These are phyloP conservation scores for Tephrocybe sp. DNA, from an alignment of 768 basidiomycete genomes.

Conservation along the genomic window DNA sequence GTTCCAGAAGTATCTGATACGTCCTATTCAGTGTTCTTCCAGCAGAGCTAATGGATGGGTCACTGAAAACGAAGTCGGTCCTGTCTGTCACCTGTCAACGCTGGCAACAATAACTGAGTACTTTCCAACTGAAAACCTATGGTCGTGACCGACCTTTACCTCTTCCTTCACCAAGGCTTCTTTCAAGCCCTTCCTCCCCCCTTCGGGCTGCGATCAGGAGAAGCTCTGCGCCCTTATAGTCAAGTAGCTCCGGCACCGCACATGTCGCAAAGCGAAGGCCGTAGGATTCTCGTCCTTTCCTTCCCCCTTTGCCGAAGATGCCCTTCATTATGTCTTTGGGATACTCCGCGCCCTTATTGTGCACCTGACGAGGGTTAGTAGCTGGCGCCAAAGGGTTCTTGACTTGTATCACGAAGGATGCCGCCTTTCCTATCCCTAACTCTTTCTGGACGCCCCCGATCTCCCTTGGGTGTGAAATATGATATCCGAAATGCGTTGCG, in stretches of 20 bases:
- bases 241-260: slow-evolving; percentile 49
- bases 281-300: slow-evolving; percentile 30
- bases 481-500: slow-evolving; percentile 57
- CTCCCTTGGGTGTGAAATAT: slow-evolving; percentile 51
- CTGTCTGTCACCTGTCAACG: too few relatives aligned
- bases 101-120: slow-evolving; percentile 22
- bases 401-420: slow-evolving; percentile 59
- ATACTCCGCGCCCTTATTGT: slow-evolving; percentile 40
- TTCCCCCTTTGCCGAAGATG: slow-evolving; percentile 46
- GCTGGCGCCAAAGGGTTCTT: slow-evolving; percentile 57
- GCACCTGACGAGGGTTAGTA: slow-evolving; percentile 30
- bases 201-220: slow-evolving; percentile 53
- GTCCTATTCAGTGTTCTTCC: too few relatives aligned
- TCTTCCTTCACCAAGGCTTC: slow-evolving; percentile 50
- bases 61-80: too few relatives aligned
- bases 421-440: slow-evolving; percentile 52
- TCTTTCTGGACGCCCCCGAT: slow-evolving; percentile 55
- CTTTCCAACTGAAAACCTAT: too few relatives aligned
- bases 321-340: slow-evolving; percentile 44
- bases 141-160: slow-evolving; percentile 50
- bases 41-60: too few relatives aligned
- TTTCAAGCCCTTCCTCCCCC: slow-evolving; percentile 46
- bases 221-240: slow-evolving; percentile 54
- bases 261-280: slow-evolving; percentile 54
- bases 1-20: too few relatives aligned